Evolutionary conservation across 331 rosid genomes (phyloP).

Genomic region (Acacia concinna): DNA sequence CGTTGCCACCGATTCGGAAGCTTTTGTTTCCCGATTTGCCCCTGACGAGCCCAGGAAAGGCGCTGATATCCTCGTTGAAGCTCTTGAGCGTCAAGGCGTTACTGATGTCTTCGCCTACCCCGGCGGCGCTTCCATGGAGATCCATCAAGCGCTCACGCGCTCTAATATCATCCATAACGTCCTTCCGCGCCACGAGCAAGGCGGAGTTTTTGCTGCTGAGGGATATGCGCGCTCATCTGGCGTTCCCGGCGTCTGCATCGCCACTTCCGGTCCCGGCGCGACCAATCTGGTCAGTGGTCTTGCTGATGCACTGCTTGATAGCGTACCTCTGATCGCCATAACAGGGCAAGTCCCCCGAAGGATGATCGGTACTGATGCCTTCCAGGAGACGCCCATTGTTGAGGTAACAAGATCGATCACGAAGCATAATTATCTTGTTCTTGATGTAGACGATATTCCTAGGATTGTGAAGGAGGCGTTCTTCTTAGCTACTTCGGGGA

Average conservation of each 20-base stretch:
- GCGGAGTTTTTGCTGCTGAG: slow-evolving; percentile 49
- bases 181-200: slow-evolving; percentile 55
- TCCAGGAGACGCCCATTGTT: slow-evolving; percentile 76
- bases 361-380: slow-evolving; percentile 51
- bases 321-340: slow-evolving; percentile 66
- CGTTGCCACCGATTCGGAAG: neutral
- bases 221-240: slow-evolving; percentile 53
- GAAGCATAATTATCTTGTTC: slow-evolving; percentile 43
- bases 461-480: slow-evolving; percentile 45
- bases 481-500: slow-evolving; percentile 41
- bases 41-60: slow-evolving; percentile 51
- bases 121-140: slow-evolving; percentile 46
- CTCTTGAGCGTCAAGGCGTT: slow-evolving; percentile 50
- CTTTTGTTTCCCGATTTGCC: slow-evolving; percentile 47
- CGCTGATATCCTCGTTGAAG: slow-evolving; percentile 47
- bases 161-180: slow-evolving; percentile 42
- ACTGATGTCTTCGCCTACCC: slow-evolving; percentile 47
- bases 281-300: slow-evolving; percentile 83
- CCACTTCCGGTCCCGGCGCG: slow-evolving; percentile 71
- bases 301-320: slow-evolving; percentile 74
- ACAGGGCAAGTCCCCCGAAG: slow-evolving; percentile 52
- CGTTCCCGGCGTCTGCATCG: slow-evolving; percentile 44
- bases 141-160: slow-evolving; percentile 52
- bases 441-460: slow-evolving; percentile 45
- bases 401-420: slow-evolving; percentile 52